Evolutionary conservation across 2,329 filamentous ascomycete species (phyloP), one percentile per base, ranked within the genome.

Genomic region (Cryphonectria naterciae): DNA sequence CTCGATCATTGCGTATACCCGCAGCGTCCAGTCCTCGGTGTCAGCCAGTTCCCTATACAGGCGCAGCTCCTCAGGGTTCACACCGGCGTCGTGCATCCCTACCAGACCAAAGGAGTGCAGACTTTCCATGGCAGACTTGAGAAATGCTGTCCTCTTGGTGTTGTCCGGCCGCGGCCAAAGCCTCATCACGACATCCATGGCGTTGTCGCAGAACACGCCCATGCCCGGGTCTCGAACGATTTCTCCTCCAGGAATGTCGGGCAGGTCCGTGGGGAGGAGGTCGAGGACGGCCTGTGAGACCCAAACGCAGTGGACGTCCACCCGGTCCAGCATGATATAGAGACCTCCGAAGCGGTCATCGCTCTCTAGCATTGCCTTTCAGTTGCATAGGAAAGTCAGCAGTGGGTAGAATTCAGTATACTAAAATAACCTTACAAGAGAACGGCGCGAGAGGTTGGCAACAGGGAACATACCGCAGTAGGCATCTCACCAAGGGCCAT

Each of bases 171-270:
- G 85, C 1, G 90, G 89, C 82, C 88, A 91, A 25, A 87, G 75
- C 2, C 82, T 79, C 70, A 84, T 81, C 49, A 92, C 84, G 66
- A 90, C 78, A 60, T 90, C 88, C 86, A 92, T 92, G 35, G 91
- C 90, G 76, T 92, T 92, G 78, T 93, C 91, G 76, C 91, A 93
- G 75, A 93, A 92, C 13, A 93, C 90, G 58, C 91, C 91, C 75
- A 86, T 83, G 0, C 89, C 89, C 0, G 90, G 65, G 4, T 87
- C 80, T 41, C 85, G 83, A 19, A 91, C 78, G 15, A 92, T 85
- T 71, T 92, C 89, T 1, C 91, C 91, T 15, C 90, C 91, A 1
- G 89, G 88, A 1, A 90, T 77, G 69, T 87, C 84, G 1, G 84
- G 81, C 37, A 86, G 73, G 11, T 86, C 81, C 1, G 80, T 75